These are phyloP conservation scores for Oidiodendron maius DNA, from an alignment of 495 filamentous ascomycete species.

Conservation along the genomic window DNA sequence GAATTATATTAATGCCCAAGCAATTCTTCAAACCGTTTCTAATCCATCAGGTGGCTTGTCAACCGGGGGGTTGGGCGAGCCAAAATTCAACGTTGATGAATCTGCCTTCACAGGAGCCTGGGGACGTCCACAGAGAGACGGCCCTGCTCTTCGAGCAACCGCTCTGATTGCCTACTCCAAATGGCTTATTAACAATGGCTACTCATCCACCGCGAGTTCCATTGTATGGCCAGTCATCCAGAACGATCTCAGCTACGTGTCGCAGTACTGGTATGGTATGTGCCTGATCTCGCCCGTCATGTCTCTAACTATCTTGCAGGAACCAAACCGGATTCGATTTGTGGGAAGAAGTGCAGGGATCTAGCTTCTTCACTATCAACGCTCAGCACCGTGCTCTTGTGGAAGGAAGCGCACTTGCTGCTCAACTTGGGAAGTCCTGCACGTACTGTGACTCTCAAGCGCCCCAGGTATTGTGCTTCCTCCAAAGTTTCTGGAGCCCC, in stretches of 20 bases:
- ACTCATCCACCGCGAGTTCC: slow-evolving; percentile 26
- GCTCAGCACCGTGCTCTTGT: slow-evolving; percentile 41
- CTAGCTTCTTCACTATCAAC: slow-evolving; percentile 56
- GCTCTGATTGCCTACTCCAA: slow-evolving; percentile 39
- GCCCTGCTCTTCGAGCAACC: slow-evolving; percentile 46
- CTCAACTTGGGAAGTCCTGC: slow-evolving; percentile 29
- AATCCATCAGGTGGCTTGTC: slow-evolving; percentile 49
- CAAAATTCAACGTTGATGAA: slow-evolving; percentile 52
- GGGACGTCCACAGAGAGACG: slow-evolving; percentile 60
- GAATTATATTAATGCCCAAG: slow-evolving; percentile 49
- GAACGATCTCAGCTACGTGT: slow-evolving; percentile 55
- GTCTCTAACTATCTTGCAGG: slow-evolving; percentile 24
- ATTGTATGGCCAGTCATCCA: slow-evolving; percentile 48
- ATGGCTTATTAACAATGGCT: slow-evolving; percentile 27
- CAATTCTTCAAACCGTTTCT: slow-evolving; percentile 43
- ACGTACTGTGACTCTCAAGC: slow-evolving; percentile 37
- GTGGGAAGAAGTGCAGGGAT: slow-evolving; percentile 49
- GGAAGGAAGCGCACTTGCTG: slow-evolving; percentile 26
- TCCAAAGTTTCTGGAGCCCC: slow-evolving; percentile 40
- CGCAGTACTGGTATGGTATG: slow-evolving; percentile 62
- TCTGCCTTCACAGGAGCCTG: slow-evolving; percentile 48
- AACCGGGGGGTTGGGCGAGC: slow-evolving; percentile 52
- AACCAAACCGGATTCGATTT: slow-evolving; percentile 40
- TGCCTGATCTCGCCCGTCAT: neutral
- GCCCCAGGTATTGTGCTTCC: slow-evolving; percentile 43